Base-by-base conservation (phyloP, 1,284 basidiomycete genomes). In the Sporisorium iseilematis-ciliati region DNA sequence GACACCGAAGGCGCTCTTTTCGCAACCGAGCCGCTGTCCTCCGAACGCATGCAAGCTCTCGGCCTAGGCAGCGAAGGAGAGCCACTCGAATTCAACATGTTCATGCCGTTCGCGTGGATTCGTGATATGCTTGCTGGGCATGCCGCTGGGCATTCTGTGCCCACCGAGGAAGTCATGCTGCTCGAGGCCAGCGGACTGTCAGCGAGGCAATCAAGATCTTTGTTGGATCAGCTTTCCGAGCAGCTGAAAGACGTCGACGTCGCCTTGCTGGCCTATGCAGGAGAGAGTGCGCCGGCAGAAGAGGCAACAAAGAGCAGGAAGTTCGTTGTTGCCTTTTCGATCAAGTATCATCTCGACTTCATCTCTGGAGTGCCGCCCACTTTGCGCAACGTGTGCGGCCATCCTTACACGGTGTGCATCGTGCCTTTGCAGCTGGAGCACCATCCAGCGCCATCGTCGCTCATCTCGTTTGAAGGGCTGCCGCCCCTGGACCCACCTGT, bases 241-340 rank as follows among this genome's bases (percentile, higher is more conserved):
- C 53, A 54, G 51, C 49, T 75, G 10, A 61, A 54, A n/a, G 29
- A n/a, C 23, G 33, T 51, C 11, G 66, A 75, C 35, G 45, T 74
- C 7, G 71, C 71, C 7, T 25, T 75, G 43, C 52, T 73, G 4
- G 64, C 60, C 1, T 42, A 51, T 12, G 56, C 45, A 18, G 50
- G 50, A 20, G 57, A 48, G 11, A 29, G 29, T 1, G 11, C 57
- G 4, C 12, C 21, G 21, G 5, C 38, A 0, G 31, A 54, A 0
- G 59, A 57, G 7, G 20, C 43, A 1, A 20, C 11, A 2, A 40
- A 40, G 26, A 46, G 43, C 16, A 35, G 41, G 7, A 58, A 65
- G 2, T 65, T 59, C 55, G 58, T 75, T 7, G 72, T 62, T 11
- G 56, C 61, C 2, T 75, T 69, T 48, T 69, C 72, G 42, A 61